Evolutionary conservation across 108 stramenopile species (phyloP).

Genomic region (Cyclotella kingstonii): DNA sequence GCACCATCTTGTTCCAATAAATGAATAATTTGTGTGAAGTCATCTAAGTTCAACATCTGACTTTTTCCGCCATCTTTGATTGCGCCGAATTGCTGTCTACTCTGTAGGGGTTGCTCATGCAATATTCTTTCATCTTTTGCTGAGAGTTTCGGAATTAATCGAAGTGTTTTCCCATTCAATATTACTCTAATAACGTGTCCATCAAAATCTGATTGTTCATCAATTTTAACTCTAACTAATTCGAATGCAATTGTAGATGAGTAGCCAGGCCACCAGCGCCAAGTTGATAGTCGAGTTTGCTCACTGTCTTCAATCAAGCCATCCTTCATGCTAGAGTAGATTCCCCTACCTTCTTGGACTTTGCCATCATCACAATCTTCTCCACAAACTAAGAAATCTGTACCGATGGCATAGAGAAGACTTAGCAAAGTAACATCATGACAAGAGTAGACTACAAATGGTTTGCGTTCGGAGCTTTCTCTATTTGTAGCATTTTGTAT

Average conservation of each 20-base stretch:
- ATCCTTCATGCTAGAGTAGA: slow-evolving; percentile 1
- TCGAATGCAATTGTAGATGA: slow-evolving; percentile 48
- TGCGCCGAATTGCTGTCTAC: slow-evolving; percentile 28
- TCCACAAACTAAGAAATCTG: slow-evolving; percentile 57
- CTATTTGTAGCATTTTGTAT: slow-evolving; percentile 31
- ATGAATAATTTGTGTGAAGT: slow-evolving; percentile 35
- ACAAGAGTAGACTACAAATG: slow-evolving; percentile 68
- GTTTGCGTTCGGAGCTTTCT: slow-evolving; percentile 27
- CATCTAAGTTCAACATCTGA: slow-evolving; percentile 34
- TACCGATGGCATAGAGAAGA: slow-evolving; percentile 68
- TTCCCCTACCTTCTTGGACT: slow-evolving; percentile 19
- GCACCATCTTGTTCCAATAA: slow-evolving; percentile 28
- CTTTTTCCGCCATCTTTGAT: slow-evolving; percentile 9
- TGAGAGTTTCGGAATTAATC: slow-evolving; percentile 36
- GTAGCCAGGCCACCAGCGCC: slow-evolving; percentile 52
- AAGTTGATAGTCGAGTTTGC: slow-evolving; percentile 5
- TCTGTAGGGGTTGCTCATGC: slow-evolving; percentile 22
- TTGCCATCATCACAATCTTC: slow-evolving; percentile 37
- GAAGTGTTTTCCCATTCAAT: slow-evolving; percentile 41
- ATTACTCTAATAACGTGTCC: slow-evolving; percentile 39
- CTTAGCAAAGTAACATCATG: slow-evolving; percentile 79
- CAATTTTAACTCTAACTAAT: slow-evolving; percentile 28
- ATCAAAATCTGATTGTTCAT: slow-evolving; percentile 5
- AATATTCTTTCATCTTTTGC: slow-evolving; percentile 34
- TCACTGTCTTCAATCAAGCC: not conserved